These are phyloP conservation scores for Syzygium malaccense DNA, from an alignment of 441 rosid species.

Conservation along the genomic window DNA sequence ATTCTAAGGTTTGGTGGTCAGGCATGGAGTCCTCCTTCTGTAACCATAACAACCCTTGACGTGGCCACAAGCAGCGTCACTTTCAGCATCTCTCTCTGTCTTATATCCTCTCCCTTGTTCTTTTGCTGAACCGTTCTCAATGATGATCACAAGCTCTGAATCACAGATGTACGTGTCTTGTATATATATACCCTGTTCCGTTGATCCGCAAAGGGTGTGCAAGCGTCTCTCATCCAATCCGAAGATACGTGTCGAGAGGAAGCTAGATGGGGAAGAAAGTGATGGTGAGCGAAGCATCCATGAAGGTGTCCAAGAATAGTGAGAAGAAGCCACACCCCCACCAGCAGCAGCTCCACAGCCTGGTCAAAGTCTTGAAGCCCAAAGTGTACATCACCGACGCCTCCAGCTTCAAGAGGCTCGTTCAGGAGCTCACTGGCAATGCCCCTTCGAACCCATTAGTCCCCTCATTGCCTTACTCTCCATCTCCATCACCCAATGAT, in stretches of 20 bases:
- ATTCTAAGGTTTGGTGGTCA: not conserved
- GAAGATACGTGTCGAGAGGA: not conserved
- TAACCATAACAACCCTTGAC: not conserved
- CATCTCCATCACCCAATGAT: not conserved
- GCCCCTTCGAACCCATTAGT: not conserved
- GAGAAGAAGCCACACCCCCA: not conserved
- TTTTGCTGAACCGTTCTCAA: not conserved
- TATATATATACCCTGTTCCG: not conserved
- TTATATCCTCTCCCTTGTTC: not conserved
- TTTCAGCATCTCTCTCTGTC: not conserved
- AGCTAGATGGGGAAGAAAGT: not conserved
- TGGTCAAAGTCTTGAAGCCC: not conserved
- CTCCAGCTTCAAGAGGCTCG: constrained; percentile 6
- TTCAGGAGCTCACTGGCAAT: constrained; percentile 13
- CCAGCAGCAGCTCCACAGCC: not conserved
- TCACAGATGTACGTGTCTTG: not conserved
- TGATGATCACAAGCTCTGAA: not conserved
- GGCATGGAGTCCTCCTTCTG: not conserved
- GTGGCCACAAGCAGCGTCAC: not conserved
- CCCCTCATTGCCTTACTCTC: not conserved
- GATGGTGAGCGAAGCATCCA: not conserved
- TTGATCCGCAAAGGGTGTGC: not conserved
- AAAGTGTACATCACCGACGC: constrained; percentile 12
- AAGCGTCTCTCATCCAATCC: not conserved
- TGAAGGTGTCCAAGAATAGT: not conserved